Evolutionary conservation across 257 asterid species (phyloP), one percentile per base, ranked within the genome.

Genomic region (Striga asiatica): DNA sequence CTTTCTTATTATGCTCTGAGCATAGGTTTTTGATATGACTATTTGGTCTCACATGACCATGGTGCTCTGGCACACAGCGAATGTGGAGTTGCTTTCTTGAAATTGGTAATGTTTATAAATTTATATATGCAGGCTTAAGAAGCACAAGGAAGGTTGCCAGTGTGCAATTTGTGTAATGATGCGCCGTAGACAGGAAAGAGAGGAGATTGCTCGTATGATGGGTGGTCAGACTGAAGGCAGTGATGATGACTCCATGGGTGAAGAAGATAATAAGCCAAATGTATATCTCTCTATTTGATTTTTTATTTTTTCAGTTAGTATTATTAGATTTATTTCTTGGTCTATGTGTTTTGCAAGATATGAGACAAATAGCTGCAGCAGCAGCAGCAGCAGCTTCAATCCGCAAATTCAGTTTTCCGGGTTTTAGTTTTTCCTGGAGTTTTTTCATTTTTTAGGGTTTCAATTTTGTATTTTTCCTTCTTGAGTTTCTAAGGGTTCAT

Each of bases 91-190:
- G 18, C 38, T 6, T 17, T n/a, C 39, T 43, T 53, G 20, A 25
- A 21, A 48, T 24, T 60, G 22, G 6, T 16, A 3, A 12, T n/a
- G 7, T 11, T 49, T 6, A 49, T 56, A 16, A 17, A 22, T 19
- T 58, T 27, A 5, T 41, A 13, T 63, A 22, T 60, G 61, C 78
- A 91, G 98, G 58, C 94, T 91, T 35, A 91, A 82, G 79, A 82
- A 84, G 81, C 98, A 91, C 73, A 91, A 91, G 69, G 95, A 87
- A 51, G 95, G 94, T 21, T 91, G 98, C 62, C 84, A 76, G 63
- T 91, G 98, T 72, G 98, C 98, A 34, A 91, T 91, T 61, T 91
- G 96, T 71, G 77, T 91, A 56, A 91, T 91, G 98, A 91, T 91
- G 93, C 83, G 98, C 5, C 89, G 93, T 58, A 76, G 96, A 74